Evolutionary conservation across 805 yeast species (phyloP).

Genomic region (Helenozyma rhizophorensis): DNA sequence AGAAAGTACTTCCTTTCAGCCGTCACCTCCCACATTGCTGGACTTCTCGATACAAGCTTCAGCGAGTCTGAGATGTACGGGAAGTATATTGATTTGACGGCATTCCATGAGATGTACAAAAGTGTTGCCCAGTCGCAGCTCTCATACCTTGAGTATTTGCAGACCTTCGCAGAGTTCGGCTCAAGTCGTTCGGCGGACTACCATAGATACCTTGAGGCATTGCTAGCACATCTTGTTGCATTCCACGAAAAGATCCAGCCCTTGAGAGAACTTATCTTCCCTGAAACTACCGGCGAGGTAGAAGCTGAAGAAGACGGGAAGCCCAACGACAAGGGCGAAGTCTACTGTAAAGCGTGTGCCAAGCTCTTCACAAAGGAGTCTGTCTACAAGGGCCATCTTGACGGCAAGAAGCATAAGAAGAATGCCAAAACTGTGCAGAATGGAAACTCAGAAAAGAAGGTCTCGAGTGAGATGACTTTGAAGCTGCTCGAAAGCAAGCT

Average conservation of each 20-base stretch:
- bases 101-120: conserved; percentile 51
- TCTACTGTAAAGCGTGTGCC: conserved; percentile 62
- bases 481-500: conserved; percentile 35
- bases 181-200: conserved; percentile 35
- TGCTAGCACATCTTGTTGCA: conserved; percentile 46
- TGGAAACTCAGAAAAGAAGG: background rate
- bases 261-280: conserved; percentile 2
- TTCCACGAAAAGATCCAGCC: conserved; percentile 42
- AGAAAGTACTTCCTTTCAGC: conserved; percentile 43
- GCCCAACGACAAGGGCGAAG: conserved; percentile 16
- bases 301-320: conserved; percentile 11
- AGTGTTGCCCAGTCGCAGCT: conserved; percentile 24
- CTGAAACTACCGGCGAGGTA: background rate
- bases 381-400: conserved; percentile 64
- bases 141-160: conserved; percentile 50
- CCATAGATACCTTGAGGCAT: conserved; percentile 37
- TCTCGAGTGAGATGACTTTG: too few species aligned
- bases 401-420: conserved; percentile 71
- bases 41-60: conserved; percentile 43
- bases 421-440: conserved; percentile 21
- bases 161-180: conserved; percentile 9
- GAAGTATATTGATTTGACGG: conserved; percentile 52
- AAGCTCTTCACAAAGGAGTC: conserved; percentile 58
- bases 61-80: conserved; percentile 63
- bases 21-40: conserved; percentile 44